These are phyloP conservation scores for Schizopora paradoxa DNA, from an alignment of 1,284 basidiomycete genomes.

Conservation along the genomic window DNA sequence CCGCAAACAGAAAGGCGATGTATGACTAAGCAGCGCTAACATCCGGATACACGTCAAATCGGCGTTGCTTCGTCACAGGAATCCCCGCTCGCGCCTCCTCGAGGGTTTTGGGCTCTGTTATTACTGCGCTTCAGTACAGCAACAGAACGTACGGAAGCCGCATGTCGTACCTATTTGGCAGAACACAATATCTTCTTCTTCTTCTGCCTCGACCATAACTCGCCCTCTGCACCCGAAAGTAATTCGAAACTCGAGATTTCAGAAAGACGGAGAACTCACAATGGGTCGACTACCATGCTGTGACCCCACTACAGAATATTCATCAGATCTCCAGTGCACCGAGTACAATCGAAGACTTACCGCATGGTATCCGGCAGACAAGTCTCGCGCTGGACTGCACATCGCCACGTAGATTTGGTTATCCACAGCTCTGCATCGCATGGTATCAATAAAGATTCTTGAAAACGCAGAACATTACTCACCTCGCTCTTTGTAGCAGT, in stretches of 20 bases:
- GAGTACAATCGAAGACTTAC: conserved; percentile 40
- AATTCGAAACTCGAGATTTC: not conserved
- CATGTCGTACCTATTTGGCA: conserved; percentile 65
- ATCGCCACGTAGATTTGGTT: conserved; percentile 95
- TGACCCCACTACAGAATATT: conserved; percentile 70
- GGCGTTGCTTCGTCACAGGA: conserved; percentile 82
- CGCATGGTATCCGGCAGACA: conserved; percentile 79
- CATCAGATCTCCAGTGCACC: not conserved
- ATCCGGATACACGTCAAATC: conserved; percentile 89
- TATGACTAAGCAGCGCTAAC: conserved; percentile 36
- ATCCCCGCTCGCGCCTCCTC: conserved; percentile 73
- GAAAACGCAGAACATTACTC: conserved; percentile 2
- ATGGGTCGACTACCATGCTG: conserved; percentile 84
- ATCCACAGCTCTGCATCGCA: conserved; percentile 77
- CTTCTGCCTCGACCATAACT: conserved; percentile 72
- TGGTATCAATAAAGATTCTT: not conserved
- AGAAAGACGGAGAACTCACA: conserved; percentile 44
- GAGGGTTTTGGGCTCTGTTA: conserved; percentile 66
- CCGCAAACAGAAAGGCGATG: not conserved
- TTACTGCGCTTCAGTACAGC: conserved; percentile 13
- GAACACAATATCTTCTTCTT: conserved; percentile 79
- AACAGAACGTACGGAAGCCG: conserved; percentile 1
- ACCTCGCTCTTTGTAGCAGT: conserved; percentile 84
- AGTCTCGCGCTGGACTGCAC: conserved; percentile 92
- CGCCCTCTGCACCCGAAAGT: conserved; percentile 53